These are phyloP conservation scores for Eruca vesicaria DNA, from an alignment of 441 rosid genomes.

Conservation along the genomic window DNA sequence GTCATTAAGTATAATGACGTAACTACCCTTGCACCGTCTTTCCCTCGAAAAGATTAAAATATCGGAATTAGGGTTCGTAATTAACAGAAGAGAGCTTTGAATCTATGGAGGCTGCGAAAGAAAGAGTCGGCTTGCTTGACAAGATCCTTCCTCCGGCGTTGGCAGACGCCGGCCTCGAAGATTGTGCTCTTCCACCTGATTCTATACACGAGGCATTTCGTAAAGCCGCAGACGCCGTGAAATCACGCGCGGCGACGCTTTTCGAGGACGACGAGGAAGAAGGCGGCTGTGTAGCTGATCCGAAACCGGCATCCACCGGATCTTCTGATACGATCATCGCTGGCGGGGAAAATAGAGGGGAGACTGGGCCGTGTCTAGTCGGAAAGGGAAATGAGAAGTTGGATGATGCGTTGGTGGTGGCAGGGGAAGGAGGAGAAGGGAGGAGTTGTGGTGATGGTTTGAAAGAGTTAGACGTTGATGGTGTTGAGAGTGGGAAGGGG, in stretches of 20 bases:
- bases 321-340: conserved; percentile 34
- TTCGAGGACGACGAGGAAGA: conserved; percentile 42
- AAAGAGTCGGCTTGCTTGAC: conserved; percentile 35
- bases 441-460: conserved; percentile 46
- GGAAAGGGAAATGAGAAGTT: conserved; percentile 40
- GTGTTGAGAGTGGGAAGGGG: conserved; percentile 26
- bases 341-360: conserved; percentile 10
- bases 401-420: conserved; percentile 35
- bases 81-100: background rate
- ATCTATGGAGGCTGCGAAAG: conserved; percentile 49
- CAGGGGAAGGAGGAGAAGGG: conserved; percentile 26
- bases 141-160: conserved; percentile 67
- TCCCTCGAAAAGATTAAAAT: background rate
- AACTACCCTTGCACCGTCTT: conserved; percentile 13
- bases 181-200: conserved; percentile 74
- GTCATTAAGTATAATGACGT: background rate
- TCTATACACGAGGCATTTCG: conserved; percentile 77
- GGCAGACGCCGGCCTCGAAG: conserved; percentile 84
- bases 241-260: conserved; percentile 50
- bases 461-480: conserved; percentile 41
- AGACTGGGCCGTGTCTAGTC: conserved; percentile 36
- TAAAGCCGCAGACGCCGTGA: conserved; percentile 65
- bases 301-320: conserved; percentile 27
- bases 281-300: conserved; percentile 46
- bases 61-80: conserved; percentile 3